These are phyloP conservation scores for Saccharomycopsis capsularis DNA, from an alignment of 805 yeast genomes.

Conservation along the genomic window DNA sequence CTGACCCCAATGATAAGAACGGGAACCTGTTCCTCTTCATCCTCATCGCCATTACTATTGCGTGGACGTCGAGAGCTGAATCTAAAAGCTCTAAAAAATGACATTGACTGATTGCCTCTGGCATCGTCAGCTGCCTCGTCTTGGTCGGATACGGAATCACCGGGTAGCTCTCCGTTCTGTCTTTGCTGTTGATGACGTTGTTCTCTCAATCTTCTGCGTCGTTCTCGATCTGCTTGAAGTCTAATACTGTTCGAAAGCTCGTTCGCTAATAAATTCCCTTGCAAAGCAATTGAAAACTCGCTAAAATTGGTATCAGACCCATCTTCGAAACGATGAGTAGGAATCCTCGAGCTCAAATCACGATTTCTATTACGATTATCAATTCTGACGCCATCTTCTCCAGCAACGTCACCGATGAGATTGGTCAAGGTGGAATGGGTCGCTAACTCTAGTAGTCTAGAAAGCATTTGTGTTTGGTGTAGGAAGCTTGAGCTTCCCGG, in stretches of 20 bases:
- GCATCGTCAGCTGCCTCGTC: slow-evolving; percentile 16
- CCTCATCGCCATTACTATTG: neutral
- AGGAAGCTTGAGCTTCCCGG: slow-evolving; percentile 8
- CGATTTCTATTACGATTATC: slow-evolving; percentile 25
- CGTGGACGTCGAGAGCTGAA: slow-evolving; percentile 28
- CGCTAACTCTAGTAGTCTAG: slow-evolving; percentile 38
- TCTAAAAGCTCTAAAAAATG: slow-evolving; percentile 39
- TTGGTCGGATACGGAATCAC: neutral
- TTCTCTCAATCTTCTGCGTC: slow-evolving; percentile 2
- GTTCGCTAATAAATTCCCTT: slow-evolving; percentile 33
- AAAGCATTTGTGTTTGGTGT: slow-evolving; percentile 36
- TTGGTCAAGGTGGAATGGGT: slow-evolving; percentile 39
- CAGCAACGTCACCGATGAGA: slow-evolving; percentile 30
- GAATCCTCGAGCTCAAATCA: slow-evolving; percentile 8
- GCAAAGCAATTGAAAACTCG: slow-evolving; percentile 37
- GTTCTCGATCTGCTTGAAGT: slow-evolving; percentile 10
- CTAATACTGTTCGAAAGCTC: slow-evolving; percentile 31
- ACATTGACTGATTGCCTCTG: slow-evolving; percentile 27
- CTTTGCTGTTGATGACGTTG: too few species aligned
- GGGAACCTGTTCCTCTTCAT: slow-evolving; percentile 31
- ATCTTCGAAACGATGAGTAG: slow-evolving; percentile 19
- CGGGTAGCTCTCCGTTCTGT: too few species aligned
- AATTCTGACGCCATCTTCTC: slow-evolving; percentile 27
- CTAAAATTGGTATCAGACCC: slow-evolving; percentile 35
- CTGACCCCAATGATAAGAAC: slow-evolving; percentile 45